phyloP scores from a whole-genome alignment of 2,329 filamentous ascomycete genomes.

The Ceratocystis smalleyi region DNA sequence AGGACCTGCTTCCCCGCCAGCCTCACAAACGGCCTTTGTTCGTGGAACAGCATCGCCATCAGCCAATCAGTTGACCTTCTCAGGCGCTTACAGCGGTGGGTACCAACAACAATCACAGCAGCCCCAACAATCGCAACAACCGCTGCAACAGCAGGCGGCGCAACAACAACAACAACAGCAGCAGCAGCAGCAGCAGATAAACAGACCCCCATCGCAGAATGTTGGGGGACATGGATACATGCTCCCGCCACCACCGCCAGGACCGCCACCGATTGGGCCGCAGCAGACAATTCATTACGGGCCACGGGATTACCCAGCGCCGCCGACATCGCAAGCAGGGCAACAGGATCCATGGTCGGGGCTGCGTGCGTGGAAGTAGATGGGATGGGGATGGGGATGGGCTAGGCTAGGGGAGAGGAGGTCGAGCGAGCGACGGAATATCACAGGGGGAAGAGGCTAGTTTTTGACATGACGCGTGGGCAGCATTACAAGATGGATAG shows the following conservation, averaged over 20 bases:
- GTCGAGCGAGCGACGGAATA: neutral
- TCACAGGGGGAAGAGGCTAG: neutral
- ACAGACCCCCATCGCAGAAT: slow-evolving; percentile 20
- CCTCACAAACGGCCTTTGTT: slow-evolving; percentile 35
- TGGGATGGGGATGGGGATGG: slow-evolving; percentile 12
- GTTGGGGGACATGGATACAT: slow-evolving; percentile 44
- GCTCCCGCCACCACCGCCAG: slow-evolving; percentile 47
- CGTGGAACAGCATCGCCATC: slow-evolving; percentile 38
- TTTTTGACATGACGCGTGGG: no score
- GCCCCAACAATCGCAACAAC: slow-evolving; percentile 30
- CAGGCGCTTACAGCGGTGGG: slow-evolving; percentile 25
- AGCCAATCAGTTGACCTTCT: slow-evolving; percentile 39
- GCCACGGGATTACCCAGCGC: slow-evolving; percentile 23
- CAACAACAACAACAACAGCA: slow-evolving; percentile 27
- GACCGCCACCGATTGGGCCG: slow-evolving; percentile 44
- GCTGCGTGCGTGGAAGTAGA: slow-evolving; percentile 36
- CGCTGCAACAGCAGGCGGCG: slow-evolving; percentile 25
- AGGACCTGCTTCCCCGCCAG: slow-evolving; percentile 38
- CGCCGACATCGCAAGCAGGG: slow-evolving; percentile 26
- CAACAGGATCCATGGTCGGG: slow-evolving; percentile 38
- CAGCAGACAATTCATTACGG: slow-evolving; percentile 47
- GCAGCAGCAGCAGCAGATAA: slow-evolving; percentile 26
- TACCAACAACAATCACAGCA: slow-evolving; percentile 22
- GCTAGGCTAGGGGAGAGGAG: neutral
- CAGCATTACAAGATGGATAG: no score